Conservation (phyloP, 164 flowering plant genomes). For the Stephania japonica region DNA sequence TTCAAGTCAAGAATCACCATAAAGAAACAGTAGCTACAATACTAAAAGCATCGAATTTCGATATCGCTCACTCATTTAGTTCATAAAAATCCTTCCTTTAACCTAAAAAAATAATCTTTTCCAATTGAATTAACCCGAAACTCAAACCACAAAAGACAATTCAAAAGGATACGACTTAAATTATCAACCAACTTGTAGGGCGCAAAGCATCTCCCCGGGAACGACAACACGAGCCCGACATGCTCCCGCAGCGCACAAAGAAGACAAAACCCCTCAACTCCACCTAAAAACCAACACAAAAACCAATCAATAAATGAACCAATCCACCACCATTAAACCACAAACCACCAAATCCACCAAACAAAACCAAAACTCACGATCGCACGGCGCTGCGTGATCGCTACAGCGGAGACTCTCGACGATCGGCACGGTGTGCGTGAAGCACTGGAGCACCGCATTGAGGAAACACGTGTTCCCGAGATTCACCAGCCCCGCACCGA, state of each 20-base stretch:
- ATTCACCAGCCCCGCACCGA: slow-evolving; percentile 79
- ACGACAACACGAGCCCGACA: slow-evolving; percentile 37
- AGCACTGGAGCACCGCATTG: slow-evolving; percentile 72
- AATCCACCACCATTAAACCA: no score
- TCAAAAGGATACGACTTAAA: slow-evolving; percentile 58
- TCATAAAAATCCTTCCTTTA: no score
- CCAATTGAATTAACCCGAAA: no score
- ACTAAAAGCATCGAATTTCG: no score
- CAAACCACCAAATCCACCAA: not conserved
- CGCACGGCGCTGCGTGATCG: slow-evolving; percentile 32
- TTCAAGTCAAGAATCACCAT: slow-evolving; percentile 33
- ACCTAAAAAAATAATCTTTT: not conserved
- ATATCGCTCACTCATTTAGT: no score
- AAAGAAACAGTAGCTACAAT: not conserved
- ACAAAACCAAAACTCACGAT: slow-evolving; percentile 23
- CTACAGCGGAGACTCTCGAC: slow-evolving; percentile 43
- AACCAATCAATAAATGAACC: not conserved
- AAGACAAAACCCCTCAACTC: slow-evolving; percentile 45
- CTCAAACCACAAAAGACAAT: not conserved
- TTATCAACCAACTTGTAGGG: slow-evolving; percentile 53
- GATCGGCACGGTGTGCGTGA: slow-evolving; percentile 71
- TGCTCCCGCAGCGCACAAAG: slow-evolving; percentile 52
- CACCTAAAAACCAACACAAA: not conserved
- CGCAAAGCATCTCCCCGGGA: slow-evolving; percentile 29
- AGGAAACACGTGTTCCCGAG: slow-evolving; percentile 84